Conservation (phyloP, 805 yeast species). For the Priceomyces haplophilus region DNA sequence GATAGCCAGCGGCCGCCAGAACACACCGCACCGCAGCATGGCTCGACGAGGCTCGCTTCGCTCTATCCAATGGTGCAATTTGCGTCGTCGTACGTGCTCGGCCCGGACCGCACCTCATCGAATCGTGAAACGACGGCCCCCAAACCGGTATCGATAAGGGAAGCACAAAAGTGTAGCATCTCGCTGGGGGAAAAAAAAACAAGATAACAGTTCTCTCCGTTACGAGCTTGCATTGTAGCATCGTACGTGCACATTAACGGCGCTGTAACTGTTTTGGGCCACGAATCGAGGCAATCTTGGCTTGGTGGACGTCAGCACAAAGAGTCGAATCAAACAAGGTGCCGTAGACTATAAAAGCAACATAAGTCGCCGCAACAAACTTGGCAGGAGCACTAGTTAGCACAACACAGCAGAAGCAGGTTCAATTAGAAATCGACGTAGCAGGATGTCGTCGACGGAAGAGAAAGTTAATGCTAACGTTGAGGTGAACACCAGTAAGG, state of each 20-base stretch:
- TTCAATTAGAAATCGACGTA: too few species aligned
- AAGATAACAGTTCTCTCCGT: neutral
- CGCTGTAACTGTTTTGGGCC: neutral
- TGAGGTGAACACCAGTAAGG: conserved; percentile 7
- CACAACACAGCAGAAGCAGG: too few species aligned
- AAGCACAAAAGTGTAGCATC: neutral
- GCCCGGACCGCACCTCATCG: neutral
- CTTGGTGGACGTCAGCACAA: too few species aligned
- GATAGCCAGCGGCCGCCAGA: neutral
- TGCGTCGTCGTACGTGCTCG: neutral
- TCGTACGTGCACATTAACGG: neutral
- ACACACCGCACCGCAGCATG: neutral
- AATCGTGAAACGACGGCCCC: neutral
- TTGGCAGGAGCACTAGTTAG: too few species aligned
- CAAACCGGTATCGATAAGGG: neutral
- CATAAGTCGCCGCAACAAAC: too few species aligned
- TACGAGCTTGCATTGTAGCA: conserved; percentile 1
- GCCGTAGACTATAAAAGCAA: too few species aligned
- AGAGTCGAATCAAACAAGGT: too few species aligned
- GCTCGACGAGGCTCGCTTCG: neutral
- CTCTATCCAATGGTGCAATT: neutral
- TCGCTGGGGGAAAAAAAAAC: neutral
- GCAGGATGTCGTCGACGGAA: conserved; percentile 4
- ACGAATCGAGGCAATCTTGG: too few species aligned
- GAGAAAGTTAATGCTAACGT: conserved; percentile 3